Evolutionary conservation across 768 basidiomycete genomes (phyloP), one percentile per base, ranked within the genome.

Genomic region (Neoboletus subvelutipes): DNA sequence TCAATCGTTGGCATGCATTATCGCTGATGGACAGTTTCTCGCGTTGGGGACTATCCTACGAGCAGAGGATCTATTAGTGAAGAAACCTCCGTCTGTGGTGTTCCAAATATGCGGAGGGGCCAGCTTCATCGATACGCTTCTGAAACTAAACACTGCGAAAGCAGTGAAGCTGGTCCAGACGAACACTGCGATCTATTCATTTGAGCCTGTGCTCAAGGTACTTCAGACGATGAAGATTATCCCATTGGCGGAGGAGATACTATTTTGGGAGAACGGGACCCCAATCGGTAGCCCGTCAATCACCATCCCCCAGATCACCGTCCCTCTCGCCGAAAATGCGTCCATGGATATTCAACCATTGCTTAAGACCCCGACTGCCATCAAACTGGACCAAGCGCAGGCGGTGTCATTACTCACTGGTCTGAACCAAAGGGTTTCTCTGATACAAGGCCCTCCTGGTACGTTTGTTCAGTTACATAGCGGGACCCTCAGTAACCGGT

Each of bases 371-470:
- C 55, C 73, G 0, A 77, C 72, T 26, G 50, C 74, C 3, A 78
- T 87, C 37, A 58, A 56, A 2, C 76, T 89, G 0, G 87, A 88
- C 62, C 33, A 60, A 0, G 78, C 82, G 0, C 87, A 88, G 51
- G 64, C 68, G 0, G 53, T 40, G 2, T 75, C 77, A 0, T 69
- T 88, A 5, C 62, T 86, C 2, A 66, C 78, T 0, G 83, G 83
- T 10, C 72, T 89, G 6, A 81, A 77, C 0, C 84, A 86, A 56
- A 71, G 65, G 5, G 74, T 89, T 1, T 81, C 84, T 2, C 63
- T 89, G 11, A 84, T 89, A 31, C 87, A 89, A 72, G 87, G 87
- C 1, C 87, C 87, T 0, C 87, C 87, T 40, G 87, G 87, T 86
- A 68, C 22, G 77, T 67, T 39, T 15, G n/a, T 39, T 40, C 22